These are phyloP conservation scores for Domatiomyces globalis DNA, from an alignment of 2,329 filamentous ascomycete genomes.

Conservation along the genomic window DNA sequence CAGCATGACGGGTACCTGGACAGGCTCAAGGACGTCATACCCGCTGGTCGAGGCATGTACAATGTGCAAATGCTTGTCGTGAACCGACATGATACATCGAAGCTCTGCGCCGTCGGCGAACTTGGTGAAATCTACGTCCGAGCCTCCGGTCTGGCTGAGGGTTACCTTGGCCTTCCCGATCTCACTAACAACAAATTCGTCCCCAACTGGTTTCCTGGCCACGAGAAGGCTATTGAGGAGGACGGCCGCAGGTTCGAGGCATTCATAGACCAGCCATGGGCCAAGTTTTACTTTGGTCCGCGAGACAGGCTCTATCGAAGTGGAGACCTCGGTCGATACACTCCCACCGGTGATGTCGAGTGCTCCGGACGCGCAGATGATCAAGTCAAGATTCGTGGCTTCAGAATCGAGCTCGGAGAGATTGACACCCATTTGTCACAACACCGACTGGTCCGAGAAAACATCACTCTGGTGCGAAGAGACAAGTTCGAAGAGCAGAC, in stretches of 20 bases:
- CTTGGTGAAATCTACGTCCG: constrained; percentile 73
- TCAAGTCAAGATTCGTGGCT: constrained; percentile 92
- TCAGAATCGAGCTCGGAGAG: constrained; percentile 86
- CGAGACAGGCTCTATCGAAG: constrained; percentile 76
- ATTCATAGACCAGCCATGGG: constrained; percentile 54
- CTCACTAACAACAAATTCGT: constrained; percentile 66
- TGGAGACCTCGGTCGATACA: constrained; percentile 71
- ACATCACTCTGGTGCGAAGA: constrained; percentile 69
- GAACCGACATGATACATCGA: constrained; percentile 50
- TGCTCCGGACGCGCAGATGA: constrained; percentile 69
- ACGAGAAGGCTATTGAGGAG: constrained; percentile 51
- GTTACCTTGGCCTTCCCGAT: constrained; percentile 51
- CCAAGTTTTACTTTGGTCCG: constrained; percentile 63
- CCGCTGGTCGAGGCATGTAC: constrained; percentile 72
- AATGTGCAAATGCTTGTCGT: constrained; percentile 82
- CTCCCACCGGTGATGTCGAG: constrained; percentile 56
- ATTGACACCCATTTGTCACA: constrained; percentile 73
- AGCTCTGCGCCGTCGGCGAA: constrained; percentile 65
- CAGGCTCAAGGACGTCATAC: constrained; percentile 58
- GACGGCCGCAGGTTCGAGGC: constrained; percentile 41
- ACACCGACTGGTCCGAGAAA: constrained; percentile 64
- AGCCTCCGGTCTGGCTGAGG: constrained; percentile 70
- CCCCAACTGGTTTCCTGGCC: constrained; percentile 72
- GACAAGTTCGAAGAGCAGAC: constrained; percentile 75
- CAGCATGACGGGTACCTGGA: constrained; percentile 52